Evolutionary conservation across 129 eudicot species (phyloP), one percentile per base, ranked within the genome.

Genomic region (sunflower (Helianthus annuus)): DNA sequence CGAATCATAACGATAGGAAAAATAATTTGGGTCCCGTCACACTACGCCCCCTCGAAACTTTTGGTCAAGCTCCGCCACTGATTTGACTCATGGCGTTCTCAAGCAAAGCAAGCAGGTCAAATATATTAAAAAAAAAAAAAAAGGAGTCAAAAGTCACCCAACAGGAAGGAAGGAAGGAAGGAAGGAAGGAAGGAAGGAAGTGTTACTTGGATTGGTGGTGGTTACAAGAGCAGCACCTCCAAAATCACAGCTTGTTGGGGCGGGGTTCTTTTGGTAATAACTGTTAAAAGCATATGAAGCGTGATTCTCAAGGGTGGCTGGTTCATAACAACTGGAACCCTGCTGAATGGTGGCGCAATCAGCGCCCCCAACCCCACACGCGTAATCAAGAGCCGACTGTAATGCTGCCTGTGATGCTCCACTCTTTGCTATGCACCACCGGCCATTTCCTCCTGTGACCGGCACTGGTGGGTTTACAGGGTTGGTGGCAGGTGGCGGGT

Each of bases 251-350:
- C 97, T 95, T 2, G 97, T 84, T 34, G 79, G 82, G 5, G 38
- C 82, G 0, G 97, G 97, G 79, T 91, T 95, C 81, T 82, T 90
- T 77, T 90, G 96, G 76, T 86, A 95, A 63, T 90, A 91, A 77
- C 84, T 88, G 67, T 95, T 95, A 17, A 95, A 95, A 10, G 99
- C 99, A 71, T 76, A 88, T 0, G 99, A 95, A 42, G 97, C 97
- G 68, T 95, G 99, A 61, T 83, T 84, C 73, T 88, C 83, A 70
- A 95, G 84, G 34, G 87, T 71, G 62, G 75, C 80, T 3, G 99
- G 99, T 69, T 84, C 84, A 45, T 84, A 95, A 79, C 99, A 95
- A 53, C 83, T 81, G 36, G 82, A 88, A 49, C 96, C 91, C 65
- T 83, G 88, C 65, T 95, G 99, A 52, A 95, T 86, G 14, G 81